Base-by-base conservation (phyloP, 345 rosid species). In the Salix udensis region DNA sequence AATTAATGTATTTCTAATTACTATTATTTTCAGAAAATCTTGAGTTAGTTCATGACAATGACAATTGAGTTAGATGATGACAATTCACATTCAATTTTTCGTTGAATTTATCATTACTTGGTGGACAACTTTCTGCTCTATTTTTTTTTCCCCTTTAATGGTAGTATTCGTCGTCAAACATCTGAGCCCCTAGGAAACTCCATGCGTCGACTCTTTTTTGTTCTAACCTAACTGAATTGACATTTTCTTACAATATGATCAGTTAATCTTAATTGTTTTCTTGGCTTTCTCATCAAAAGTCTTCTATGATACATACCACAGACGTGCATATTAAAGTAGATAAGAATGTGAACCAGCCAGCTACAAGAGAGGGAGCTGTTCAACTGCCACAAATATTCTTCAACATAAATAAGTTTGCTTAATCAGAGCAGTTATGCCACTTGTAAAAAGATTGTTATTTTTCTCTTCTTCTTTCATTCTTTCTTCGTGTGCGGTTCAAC, bases 401-500 rank as follows among this genome's bases (percentile, higher is more conserved):
- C 65, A 67, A 42, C n/a, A 58, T 74, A 46, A 70, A 80, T 42
- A 72, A 60, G 68, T 64, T 61, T 28, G 19, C 72, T 74, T 79
- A 55, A 65, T 14, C 19, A 68, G 69, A 78, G 50, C 42, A 73
- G 69, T 55, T 62, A 67, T 7, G 6, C 60, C 15, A 13, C 48
- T 70, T 34, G 28, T 8, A 23, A 62, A 34, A 21, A 2, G 0
- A 23, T 12, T 14, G 18, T 2, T n/a, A 39, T 60, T 26, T 58
- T 37, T 58, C 9, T 52, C 15, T 21, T 68, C 8, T 7, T 70
- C 24, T 72, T n/a, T 19, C 28, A 18, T 78, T 71, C 71, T 82
- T 85, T 79, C 74, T 78, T 83, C 85, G 66, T 67, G 53, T 61
- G 75, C 82, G 58, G 89, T 83, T 87, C 76, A 87, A 85, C 89